These are phyloP conservation scores for Cenchrus purpureus DNA, from an alignment of 176 grass and related monocot species.

Conservation along the genomic window DNA sequence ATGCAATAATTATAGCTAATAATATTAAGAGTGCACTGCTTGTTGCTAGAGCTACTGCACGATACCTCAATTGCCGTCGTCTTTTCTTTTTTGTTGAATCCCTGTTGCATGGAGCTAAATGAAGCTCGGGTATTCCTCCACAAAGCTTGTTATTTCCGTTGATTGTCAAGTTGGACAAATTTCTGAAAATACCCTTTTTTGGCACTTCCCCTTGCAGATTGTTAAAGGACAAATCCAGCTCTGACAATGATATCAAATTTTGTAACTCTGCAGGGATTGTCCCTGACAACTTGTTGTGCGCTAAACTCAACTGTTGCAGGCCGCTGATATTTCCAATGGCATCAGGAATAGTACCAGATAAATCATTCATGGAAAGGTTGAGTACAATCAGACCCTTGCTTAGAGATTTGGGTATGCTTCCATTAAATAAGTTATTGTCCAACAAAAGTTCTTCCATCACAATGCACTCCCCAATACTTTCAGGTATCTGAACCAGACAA, in stretches of 20 bases:
- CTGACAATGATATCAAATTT: background rate
- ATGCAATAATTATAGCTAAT: no score
- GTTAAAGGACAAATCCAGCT: constrained; percentile 46
- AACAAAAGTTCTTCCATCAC: no score
- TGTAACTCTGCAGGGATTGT: constrained; percentile 29
- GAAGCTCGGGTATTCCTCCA: no score
- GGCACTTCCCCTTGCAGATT: constrained; percentile 48
- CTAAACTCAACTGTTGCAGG: background rate
- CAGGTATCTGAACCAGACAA: no score
- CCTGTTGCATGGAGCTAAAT: no score
- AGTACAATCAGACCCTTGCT: background rate
- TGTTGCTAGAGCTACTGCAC: no score
- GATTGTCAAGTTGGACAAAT: background rate
- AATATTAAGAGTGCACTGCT: no score
- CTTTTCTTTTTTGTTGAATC: no score
- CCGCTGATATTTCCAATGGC: background rate
- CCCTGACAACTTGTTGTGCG: constrained; percentile 43
- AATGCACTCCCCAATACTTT: no score
- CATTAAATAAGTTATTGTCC: background rate
- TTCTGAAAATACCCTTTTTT: constrained; percentile 26
- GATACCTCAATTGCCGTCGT: no score
- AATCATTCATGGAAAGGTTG: background rate
- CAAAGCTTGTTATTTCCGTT: background rate
- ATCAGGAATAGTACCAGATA: constrained; percentile 1
- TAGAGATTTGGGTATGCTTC: background rate